phyloP scores from a whole-genome alignment of 2,329 filamentous ascomycete species.

The Verticillium zaregamsianum region DNA sequence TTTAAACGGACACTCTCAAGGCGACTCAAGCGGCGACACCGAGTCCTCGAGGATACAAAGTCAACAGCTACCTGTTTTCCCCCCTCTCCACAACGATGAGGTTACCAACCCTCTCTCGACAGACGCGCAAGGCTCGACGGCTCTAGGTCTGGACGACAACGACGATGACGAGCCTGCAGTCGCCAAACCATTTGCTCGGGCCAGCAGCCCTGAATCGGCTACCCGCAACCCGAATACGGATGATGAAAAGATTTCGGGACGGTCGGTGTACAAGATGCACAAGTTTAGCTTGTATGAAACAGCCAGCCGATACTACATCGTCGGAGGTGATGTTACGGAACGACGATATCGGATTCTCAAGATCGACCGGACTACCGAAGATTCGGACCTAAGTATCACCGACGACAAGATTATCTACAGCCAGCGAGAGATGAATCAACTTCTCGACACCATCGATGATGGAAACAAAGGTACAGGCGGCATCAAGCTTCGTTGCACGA shows the following conservation, averaged over 20 bases:
- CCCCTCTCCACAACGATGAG: constrained; percentile 31
- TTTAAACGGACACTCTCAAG: background rate
- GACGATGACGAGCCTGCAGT: constrained; percentile 56
- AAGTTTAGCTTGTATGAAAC: constrained; percentile 98
- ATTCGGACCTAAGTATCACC: constrained; percentile 72
- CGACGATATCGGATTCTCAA: constrained; percentile 87
- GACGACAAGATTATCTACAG: constrained; percentile 96
- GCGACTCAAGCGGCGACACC: background rate
- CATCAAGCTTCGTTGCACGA: constrained; percentile 81
- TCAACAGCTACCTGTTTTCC: constrained; percentile 22
- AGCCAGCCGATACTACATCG: constrained; percentile 86
- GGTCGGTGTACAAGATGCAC: constrained; percentile 69
- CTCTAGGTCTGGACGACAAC: constrained; percentile 29
- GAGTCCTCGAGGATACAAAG: background rate
- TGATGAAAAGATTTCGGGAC: constrained; percentile 27
- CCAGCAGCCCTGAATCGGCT: constrained; percentile 49
- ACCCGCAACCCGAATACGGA: constrained; percentile 44
- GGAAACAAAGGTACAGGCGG: constrained; percentile 90
- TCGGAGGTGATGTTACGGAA: constrained; percentile 88
- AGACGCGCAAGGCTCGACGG: constrained; percentile 13
- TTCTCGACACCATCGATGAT: constrained; percentile 92
- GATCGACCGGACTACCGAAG: constrained; percentile 82
- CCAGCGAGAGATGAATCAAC: constrained; percentile 84
- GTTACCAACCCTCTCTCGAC: constrained; percentile 20
- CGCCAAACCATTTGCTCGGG: constrained; percentile 53